Base-by-base conservation (phyloP, 176 grass and related monocot species). In the Oryza brachyantha region DNA sequence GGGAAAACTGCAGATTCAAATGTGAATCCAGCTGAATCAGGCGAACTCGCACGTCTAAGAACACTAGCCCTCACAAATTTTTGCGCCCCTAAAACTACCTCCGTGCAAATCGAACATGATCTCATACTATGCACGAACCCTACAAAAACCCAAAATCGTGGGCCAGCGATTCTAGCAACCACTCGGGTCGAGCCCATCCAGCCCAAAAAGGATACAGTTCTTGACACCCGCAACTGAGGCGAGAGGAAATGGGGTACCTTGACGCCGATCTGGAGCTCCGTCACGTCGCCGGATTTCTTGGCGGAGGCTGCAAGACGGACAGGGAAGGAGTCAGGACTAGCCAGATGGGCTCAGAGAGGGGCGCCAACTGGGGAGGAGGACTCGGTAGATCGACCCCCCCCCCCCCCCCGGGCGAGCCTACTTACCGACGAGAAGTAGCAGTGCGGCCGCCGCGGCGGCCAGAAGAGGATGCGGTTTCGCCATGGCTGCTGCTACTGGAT, bases 221-320 rank as follows among this genome's bases (percentile, higher is more conserved):
- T 11, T 4, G 9, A 35, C 13, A 41, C 32, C 22, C 26, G 64
- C 1, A 10, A 5, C n/a, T 8, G 19, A 61, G 19, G 3, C 1
- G 27, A 58, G 38, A 22, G n/a, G 50, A 29, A 13, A 50, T 14
- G 32, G 52, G 5, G 5, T 91, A 99, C 92, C 92, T 95, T 99
- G 11, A 99, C 86, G 26, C 96, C 92, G 81, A 99, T 99, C 90
- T 95, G 96, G 35, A 95, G 96, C 40, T 93, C 92, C 42, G 87
- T 86, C 38, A 99, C 96, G 61, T 95, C 96, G 41, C 83, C 88
- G 27, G 78, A 91, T 83, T 89, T 95, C 90, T 93, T 95, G 59
- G 92, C 92, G 17, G 75, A 87, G 79, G 71, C 96, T 99, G 82
- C 64, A 88, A 60, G 64, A 66, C 74, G 34, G 48, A 8, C 6